phyloP scores from a whole-genome alignment of 345 rosid species.

The Firmiana major region DNA sequence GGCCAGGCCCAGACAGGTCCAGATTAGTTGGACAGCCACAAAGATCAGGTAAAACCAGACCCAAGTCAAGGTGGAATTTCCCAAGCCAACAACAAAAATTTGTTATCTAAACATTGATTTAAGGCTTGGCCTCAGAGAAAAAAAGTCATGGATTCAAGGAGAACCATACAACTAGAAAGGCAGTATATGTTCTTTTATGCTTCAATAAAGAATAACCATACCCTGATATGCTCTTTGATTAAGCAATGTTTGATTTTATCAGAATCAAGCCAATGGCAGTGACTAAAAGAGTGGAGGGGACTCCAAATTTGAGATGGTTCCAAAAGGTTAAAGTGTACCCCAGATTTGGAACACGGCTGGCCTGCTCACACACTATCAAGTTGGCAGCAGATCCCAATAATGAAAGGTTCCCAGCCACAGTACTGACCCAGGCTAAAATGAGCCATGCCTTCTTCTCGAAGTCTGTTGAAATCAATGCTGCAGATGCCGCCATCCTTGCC shows the following conservation, averaged over 20 bases:
- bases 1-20: background rate
- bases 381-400: constrained; percentile 79
- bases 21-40: background rate
- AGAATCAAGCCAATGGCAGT: constrained; percentile 56
- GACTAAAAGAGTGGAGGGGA: constrained; percentile 69
- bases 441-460: constrained; percentile 85
- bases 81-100: background rate
- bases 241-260: constrained; percentile 24
- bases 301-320: constrained; percentile 64
- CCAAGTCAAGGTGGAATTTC: background rate
- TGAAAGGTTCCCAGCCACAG: constrained; percentile 69
- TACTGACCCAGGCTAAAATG: constrained; percentile 76
- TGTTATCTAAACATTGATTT: background rate
- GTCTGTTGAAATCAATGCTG: constrained; percentile 39
- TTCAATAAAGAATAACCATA: background rate
- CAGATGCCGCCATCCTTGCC: constrained; percentile 61
- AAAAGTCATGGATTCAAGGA: background rate
- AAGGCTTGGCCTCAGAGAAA: background rate
- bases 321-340: constrained; percentile 66
- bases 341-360: constrained; percentile 42
- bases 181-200: background rate
- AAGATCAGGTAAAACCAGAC: background rate
- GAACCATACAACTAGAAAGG: background rate
- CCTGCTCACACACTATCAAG: constrained; percentile 81
- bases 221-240: background rate